Conservation (phyloP, 202 grass and related monocot species). For the Setaria viridis region DNA sequence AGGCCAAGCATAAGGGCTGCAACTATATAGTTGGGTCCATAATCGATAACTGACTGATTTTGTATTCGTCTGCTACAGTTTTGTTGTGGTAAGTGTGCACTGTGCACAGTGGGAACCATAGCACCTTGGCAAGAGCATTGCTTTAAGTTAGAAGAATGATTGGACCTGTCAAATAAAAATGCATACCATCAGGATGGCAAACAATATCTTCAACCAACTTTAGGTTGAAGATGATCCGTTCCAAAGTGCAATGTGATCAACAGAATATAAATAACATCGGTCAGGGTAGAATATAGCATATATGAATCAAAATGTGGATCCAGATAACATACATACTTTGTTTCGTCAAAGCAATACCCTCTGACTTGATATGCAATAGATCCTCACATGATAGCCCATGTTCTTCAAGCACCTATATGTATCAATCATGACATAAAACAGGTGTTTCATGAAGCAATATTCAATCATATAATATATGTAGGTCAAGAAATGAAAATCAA, state of each 20-base stretch:
- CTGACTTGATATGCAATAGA: slow-evolving; percentile 84
- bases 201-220: slow-evolving; percentile 25
- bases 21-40: slow-evolving; percentile 12
- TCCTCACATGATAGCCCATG: slow-evolving; percentile 75
- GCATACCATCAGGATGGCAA: slow-evolving; percentile 27
- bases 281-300: slow-evolving; percentile 38
- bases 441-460: slow-evolving; percentile 25
- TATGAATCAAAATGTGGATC: slow-evolving; percentile 33
- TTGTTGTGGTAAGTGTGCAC: slow-evolving; percentile 25
- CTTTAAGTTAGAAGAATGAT: slow-evolving; percentile 24
- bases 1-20: slow-evolving; percentile 16
- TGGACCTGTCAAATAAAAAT: slow-evolving; percentile 20
- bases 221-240: background rate
- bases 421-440: slow-evolving; percentile 32
- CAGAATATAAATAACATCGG: slow-evolving; percentile 11
- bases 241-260: slow-evolving; percentile 20
- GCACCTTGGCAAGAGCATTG: background rate
- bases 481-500: slow-evolving; percentile 33
- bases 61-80: slow-evolving; percentile 5
- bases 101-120: slow-evolving; percentile 36
- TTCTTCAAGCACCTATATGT: slow-evolving; percentile 74
- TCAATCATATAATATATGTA: slow-evolving; percentile 31
- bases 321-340: slow-evolving; percentile 62
- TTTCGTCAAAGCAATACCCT: slow-evolving; percentile 82
- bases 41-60: background rate